Base-by-base conservation (phyloP, 1,284 basidiomycete genomes). In the Tranzscheliella williamsii region DNA sequence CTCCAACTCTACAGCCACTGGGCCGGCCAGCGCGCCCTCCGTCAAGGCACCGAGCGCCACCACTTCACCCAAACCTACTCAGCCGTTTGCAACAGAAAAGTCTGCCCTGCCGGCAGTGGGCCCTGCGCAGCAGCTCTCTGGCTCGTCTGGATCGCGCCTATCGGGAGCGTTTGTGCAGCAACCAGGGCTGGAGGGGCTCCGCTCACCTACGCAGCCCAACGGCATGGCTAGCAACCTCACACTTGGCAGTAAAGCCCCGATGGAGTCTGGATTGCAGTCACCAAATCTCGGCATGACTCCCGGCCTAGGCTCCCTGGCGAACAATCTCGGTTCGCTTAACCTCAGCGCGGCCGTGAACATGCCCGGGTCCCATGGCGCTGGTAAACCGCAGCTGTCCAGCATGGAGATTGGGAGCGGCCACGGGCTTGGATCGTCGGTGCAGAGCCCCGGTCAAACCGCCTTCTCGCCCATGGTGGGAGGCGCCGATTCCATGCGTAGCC, bases 241-340 rank as follows among this genome's bases (percentile, higher is more conserved):
- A 6, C 50, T 53, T 31, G 36, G 52, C 34, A 52, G 42, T 50
- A 62, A 57, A 32, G 44, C 38, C 13, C 45, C 31, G 13, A 34
- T 53, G 33, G 50, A 53, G 37, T 55, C 62, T 4, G 60, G 39
- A 30, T 42, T 62, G 35, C 57, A 62, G 24, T 66, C 62, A 12
- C 52, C 57, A 2, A 39, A 41, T 20, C 49, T 54, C 4, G 51
- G 48, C n/a, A 57, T 41, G 22, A 12, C 38, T 7, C 47, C 58
- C 23, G 56, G 53, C 11, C 21, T 63, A 18, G 46, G 53, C 18
- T 44, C 48, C n/a, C 46, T 63, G 41, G 48, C 65, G 18, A 61
- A 36, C 48, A 57, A 50, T 31, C 56, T 69, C 12, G 64, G 51
- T 30, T 69, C 67, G 15, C 50, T 69, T 44, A 67, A 64, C 26